Conservation (phyloP, 306 rosid genomes). For the Senna siamea region DNA sequence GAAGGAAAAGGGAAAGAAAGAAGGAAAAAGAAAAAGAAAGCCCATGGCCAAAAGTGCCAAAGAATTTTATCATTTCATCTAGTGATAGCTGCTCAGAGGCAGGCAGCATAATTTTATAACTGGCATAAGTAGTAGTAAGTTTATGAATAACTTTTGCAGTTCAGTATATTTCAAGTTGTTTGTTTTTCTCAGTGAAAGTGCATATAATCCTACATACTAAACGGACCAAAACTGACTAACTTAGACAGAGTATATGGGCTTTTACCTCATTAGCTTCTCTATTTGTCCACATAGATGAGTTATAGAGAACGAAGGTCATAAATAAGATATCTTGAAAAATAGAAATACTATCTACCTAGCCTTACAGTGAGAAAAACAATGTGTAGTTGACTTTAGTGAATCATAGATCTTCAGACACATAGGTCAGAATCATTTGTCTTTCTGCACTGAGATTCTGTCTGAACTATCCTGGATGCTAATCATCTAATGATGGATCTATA, state of each 20-base stretch:
- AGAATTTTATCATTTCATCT: conserved; percentile 23
- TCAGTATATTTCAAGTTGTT: conserved; percentile 21
- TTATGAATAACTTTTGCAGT: conserved; percentile 10
- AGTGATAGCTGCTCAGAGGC: conserved; percentile 19
- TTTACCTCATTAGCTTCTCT: conserved; percentile 23
- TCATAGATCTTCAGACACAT: conserved; percentile 25
- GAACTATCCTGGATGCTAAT: conserved; percentile 12
- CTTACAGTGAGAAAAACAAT: neutral
- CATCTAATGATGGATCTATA: conserved; percentile 21
- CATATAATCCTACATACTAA: neutral
- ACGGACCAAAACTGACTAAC: conserved; percentile 18
- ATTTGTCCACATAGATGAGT: conserved; percentile 11
- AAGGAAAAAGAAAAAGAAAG: neutral
- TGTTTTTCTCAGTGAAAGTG: conserved; percentile 21
- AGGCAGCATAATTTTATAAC: neutral
- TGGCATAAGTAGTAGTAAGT: conserved; percentile 10
- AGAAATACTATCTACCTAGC: conserved; percentile 30
- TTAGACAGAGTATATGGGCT: conserved; percentile 11
- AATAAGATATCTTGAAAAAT: conserved; percentile 33
- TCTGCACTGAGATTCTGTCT: conserved; percentile 21
- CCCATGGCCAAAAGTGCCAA: conserved; percentile 22
- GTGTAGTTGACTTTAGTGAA: conserved; percentile 1
- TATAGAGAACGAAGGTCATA: conserved; percentile 16
- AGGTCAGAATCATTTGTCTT: neutral
- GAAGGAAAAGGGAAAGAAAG: neutral